Conservation (phyloP, 768 basidiomycete species). For the Psilocybe azurescens region DNA sequence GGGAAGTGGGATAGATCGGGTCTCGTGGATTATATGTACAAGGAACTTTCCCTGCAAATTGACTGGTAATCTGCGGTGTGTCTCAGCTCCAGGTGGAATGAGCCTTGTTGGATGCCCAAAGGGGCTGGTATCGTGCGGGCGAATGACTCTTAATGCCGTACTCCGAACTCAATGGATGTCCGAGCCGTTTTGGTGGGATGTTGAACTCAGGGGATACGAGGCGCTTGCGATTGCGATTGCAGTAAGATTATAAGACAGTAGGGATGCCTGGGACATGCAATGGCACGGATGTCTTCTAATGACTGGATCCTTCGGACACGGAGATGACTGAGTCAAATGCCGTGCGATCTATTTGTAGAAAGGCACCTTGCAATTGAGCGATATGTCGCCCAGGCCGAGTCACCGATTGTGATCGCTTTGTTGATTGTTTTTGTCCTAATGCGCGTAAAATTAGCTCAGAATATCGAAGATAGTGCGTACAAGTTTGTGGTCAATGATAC, state of each 20-base stretch:
- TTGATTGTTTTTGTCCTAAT: not conserved
- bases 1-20: slow-evolving; percentile 1
- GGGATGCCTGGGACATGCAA: not conserved
- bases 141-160: slow-evolving; percentile 1
- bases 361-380: not conserved
- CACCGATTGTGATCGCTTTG: not conserved
- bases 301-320: slow-evolving; percentile 13
- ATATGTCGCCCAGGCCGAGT: slow-evolving; percentile 4
- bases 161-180: slow-evolving; percentile 1
- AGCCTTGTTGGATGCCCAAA: not conserved
- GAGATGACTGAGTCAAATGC: slow-evolving; percentile 7
- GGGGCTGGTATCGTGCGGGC: not conserved
- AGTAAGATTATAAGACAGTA: slow-evolving; percentile 9
- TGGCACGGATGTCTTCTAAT: not conserved
- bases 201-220: not conserved
- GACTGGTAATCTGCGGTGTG: slow-evolving; percentile 2
- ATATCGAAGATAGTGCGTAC: not conserved
- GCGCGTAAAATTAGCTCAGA: not conserved
- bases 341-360: not conserved
- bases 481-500: no score
- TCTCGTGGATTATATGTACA: slow-evolving; percentile 1
- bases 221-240: not conserved
- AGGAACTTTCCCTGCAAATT: slow-evolving; percentile 2
- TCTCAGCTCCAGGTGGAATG: not conserved
- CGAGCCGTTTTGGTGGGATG: not conserved